Evolutionary conservation across 2,329 filamentous ascomycete species (phyloP), one percentile per base, ranked within the genome.

Genomic region (Aspergillus alliaceus): DNA sequence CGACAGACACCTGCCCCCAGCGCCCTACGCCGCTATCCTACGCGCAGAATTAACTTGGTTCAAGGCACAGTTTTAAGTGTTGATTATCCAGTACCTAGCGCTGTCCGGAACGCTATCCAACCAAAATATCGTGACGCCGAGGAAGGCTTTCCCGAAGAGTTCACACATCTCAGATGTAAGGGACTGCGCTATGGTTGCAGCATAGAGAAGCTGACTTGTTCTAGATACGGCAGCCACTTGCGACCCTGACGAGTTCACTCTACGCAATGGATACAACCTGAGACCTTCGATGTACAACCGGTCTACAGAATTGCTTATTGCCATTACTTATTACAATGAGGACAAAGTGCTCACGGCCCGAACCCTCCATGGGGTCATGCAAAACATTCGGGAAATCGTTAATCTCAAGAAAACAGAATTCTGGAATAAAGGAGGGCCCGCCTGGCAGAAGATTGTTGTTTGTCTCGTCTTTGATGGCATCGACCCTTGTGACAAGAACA

Each of bases 381-480:
- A 97, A 76, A 98, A 98, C 75, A 95, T 98, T 69, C 90, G 93
- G 61, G 95, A 99, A 69, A 98, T 99, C 73, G 93, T 98, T 71
- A 98, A 97, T 79, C 83, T 98, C 62, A 98, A 98, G 80, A 97
- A 96, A 79, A 97, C 95, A 29, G 93, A 96, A 68, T 99, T 99
- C 81, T 98, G 95, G 95, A 97, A 98, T 81, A 96, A 96, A 80
- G 95, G 95, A 68, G 95, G 95, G 55, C 95, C 95, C 8, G 95
- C 95, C 56, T 99, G 95, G 95, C 95, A 99, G 75, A 99, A 99
- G 82, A 98, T 99, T 71, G 95, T 98, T 25, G 95, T 98, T 59
- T 96, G 90, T 75, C 80, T 98, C 64, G 91, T 99, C 62, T 98
- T 98, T 69, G 95, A 99, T 75, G 95, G 95, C 84, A 96, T 99